These are phyloP conservation scores for Mucor racemosus DNA, from an alignment of 371 early-diverging fungal genomes.

Conservation along the genomic window DNA sequence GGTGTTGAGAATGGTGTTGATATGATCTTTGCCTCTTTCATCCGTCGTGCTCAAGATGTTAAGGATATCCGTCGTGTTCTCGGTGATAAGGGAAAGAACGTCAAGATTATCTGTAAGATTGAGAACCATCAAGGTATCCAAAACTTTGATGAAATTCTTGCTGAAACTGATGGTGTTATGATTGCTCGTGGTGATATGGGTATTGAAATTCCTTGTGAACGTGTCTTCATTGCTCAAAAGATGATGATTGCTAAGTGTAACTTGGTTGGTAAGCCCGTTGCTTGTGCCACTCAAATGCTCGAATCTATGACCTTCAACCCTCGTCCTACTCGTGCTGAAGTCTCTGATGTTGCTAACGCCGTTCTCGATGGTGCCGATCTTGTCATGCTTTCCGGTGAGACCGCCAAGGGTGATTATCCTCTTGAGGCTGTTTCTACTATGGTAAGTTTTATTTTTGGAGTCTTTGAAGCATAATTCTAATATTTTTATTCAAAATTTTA, in stretches of 20 bases:
- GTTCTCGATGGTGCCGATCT: slow-evolving; percentile 94
- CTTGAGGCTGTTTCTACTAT: slow-evolving; percentile 77
- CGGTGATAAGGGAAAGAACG: slow-evolving; percentile 74
- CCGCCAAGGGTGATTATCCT: slow-evolving; percentile 88
- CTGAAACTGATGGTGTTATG: slow-evolving; percentile 97
- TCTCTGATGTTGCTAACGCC: slow-evolving; percentile 98
- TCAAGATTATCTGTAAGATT: slow-evolving; percentile 94
- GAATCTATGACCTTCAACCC: slow-evolving; percentile 96
- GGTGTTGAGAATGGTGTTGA: slow-evolving; percentile 93
- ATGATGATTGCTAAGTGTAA: slow-evolving; percentile 96
- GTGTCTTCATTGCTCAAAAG: slow-evolving; percentile 92
- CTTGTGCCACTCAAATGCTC: slow-evolving; percentile 98
- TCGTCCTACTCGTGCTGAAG: slow-evolving; percentile 96
- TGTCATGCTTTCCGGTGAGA: slow-evolving; percentile 98
- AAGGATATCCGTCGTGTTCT: slow-evolving; percentile 80
- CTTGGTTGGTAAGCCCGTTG: slow-evolving; percentile 91
- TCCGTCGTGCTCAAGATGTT: slow-evolving; percentile 89
- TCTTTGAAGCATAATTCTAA: no score
- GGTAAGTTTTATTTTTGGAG: slow-evolving; percentile 26
- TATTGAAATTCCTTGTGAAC: slow-evolving; percentile 91
- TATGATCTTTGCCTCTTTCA: slow-evolving; percentile 96
- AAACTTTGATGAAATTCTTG: slow-evolving; percentile 95
- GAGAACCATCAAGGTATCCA: slow-evolving; percentile 90
- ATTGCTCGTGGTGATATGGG: slow-evolving; percentile 98
- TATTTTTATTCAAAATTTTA: no score